A percentile compares a stretch with the other conserved stretches of the same genome.
Evolutionary conservation across 1,284 basidiomycete genomes (phyloP).

Genomic region (Rhodotorula sp.): DNA sequence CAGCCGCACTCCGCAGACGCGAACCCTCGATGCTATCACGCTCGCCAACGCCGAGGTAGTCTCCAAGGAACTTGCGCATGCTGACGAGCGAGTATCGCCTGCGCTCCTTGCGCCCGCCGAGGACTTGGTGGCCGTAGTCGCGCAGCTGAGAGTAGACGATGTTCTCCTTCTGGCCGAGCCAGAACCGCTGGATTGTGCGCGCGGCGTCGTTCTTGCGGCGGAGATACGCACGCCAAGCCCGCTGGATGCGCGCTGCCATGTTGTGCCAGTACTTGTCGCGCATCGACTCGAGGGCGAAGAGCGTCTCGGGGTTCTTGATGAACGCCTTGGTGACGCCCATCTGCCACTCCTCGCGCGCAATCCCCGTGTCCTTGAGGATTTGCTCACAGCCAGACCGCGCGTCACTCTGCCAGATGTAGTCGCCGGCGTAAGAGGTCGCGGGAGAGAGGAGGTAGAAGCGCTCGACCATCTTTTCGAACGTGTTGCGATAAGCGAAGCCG

Average conservation of each 20-base stretch:
- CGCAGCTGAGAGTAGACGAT: constrained; percentile 84
- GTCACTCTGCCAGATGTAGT: constrained; percentile 96
- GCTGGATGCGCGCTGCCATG: constrained; percentile 95
- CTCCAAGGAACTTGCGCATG: constrained; percentile 92
- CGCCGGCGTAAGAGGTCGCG: constrained; percentile 94
- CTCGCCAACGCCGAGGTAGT: constrained; percentile 84
- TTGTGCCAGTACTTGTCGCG: constrained; percentile 99
- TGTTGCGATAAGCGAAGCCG: constrained; percentile 95
- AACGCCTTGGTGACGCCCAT: constrained; percentile 99
- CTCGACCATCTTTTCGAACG: constrained; percentile 98
- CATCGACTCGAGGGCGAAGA: constrained; percentile 98
- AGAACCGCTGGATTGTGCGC: constrained; percentile 92
- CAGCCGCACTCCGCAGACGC: constrained; percentile 71
- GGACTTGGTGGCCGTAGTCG: constrained; percentile 89
- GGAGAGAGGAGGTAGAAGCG: constrained; percentile 95
- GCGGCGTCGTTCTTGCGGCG: constrained; percentile 95
- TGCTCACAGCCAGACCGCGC: constrained; percentile 86
- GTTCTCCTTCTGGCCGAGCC: constrained; percentile 95
- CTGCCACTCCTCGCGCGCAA: constrained; percentile 96
- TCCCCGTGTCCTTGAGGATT: constrained; percentile 92
- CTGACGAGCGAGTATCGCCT: constrained; percentile 89
- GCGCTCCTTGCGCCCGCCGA: constrained; percentile 89
- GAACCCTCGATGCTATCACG: constrained; percentile 76
- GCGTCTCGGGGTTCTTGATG: constrained; percentile 98
- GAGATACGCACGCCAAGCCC: constrained; percentile 93